Conservation (phyloP, 2,329 filamentous ascomycete genomes). For the Claviceps maximensis region DNA sequence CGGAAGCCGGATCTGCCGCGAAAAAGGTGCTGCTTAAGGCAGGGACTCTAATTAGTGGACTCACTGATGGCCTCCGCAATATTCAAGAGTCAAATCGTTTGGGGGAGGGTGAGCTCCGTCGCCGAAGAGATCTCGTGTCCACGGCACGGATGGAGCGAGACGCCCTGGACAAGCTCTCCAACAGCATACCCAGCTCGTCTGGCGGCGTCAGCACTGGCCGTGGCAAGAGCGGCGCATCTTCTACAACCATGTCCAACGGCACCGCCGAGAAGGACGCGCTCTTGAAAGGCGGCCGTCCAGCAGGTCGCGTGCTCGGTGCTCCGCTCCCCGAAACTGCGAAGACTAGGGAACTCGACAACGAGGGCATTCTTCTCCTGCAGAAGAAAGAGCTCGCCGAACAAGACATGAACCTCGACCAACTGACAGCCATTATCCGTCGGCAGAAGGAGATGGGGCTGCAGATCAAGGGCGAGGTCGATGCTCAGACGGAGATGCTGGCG, state of each 20-base stretch:
- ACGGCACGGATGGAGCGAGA: constrained; percentile 62
- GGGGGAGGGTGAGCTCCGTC: constrained; percentile 61
- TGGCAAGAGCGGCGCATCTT: constrained; percentile 20
- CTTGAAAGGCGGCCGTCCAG: constrained; percentile 23
- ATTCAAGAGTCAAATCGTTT: constrained; percentile 43
- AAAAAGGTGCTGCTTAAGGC: constrained; percentile 61
- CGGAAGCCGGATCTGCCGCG: constrained; percentile 58
- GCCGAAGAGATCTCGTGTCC: constrained; percentile 56
- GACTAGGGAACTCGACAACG: constrained; percentile 65
- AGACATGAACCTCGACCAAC: constrained; percentile 55
- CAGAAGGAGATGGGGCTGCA: constrained; percentile 67
- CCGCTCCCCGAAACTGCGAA: constrained; percentile 62
- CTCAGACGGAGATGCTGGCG: constrained; percentile 59
- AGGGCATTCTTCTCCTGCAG: constrained; percentile 61
- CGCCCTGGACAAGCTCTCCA: constrained; percentile 59
- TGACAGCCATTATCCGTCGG: constrained; percentile 55
- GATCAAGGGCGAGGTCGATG: constrained; percentile 60
- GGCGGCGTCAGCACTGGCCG: constrained; percentile 25
- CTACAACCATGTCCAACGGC: constrained; percentile 9
- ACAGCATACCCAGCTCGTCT: constrained; percentile 29
- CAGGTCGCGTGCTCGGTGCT: constrained; percentile 57
- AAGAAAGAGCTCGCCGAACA: constrained; percentile 62
- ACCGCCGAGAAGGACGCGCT: constrained; percentile 37
- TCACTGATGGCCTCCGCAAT: constrained; percentile 51
- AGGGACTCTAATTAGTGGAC: constrained; percentile 45